A percentile compares a stretch with the other conserved stretches of the same genome.
These are phyloP conservation scores for Hypericum perforatum DNA, from an alignment of 345 rosid genomes.

Conservation along the genomic window DNA sequence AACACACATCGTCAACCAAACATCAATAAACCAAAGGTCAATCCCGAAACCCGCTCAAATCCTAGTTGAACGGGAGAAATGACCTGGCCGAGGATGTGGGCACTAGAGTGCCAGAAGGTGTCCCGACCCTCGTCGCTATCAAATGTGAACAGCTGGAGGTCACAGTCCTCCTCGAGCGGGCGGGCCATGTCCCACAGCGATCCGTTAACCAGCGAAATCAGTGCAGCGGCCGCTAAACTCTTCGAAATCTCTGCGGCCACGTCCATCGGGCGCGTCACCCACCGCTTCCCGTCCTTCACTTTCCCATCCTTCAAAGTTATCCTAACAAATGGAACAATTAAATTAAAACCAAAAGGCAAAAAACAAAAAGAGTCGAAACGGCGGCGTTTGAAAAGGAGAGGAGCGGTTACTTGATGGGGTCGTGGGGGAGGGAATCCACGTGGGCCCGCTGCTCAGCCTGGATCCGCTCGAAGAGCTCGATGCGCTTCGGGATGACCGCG, in stretches of 20 bases:
- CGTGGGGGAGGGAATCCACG: slow-evolving; percentile 50
- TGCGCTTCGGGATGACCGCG: neutral
- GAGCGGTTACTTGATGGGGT: slow-evolving; percentile 52
- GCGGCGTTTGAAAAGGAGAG: no score
- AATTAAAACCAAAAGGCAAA: slow-evolving; percentile 1
- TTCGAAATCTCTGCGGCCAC: slow-evolving; percentile 59
- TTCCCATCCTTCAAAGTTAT: slow-evolving; percentile 57
- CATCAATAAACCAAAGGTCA: neutral
- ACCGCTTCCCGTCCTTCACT: slow-evolving; percentile 81
- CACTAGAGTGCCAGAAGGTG: no score
- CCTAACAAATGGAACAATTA: slow-evolving; percentile 26
- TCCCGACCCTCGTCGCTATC: no score
- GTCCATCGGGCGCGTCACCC: slow-evolving; percentile 75
- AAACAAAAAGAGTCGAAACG: neutral
- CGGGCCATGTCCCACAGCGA: slow-evolving; percentile 84
- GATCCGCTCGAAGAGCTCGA: slow-evolving; percentile 17
- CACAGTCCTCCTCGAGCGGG: slow-evolving; percentile 72
- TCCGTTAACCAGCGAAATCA: slow-evolving; percentile 71
- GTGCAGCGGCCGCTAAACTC: slow-evolving; percentile 51
- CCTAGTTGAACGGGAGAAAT: neutral
- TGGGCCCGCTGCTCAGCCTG: slow-evolving; percentile 48
- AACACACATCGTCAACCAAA: neutral
- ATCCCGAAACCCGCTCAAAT: neutral
- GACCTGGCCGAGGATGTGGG: no score
- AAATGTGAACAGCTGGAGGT: slow-evolving; percentile 64